A percentile compares a stretch with the other conserved stretches of the same genome.
Evolutionary conservation across 2,329 filamentous ascomycete species (phyloP).

Genomic region (Phoma sp.): DNA sequence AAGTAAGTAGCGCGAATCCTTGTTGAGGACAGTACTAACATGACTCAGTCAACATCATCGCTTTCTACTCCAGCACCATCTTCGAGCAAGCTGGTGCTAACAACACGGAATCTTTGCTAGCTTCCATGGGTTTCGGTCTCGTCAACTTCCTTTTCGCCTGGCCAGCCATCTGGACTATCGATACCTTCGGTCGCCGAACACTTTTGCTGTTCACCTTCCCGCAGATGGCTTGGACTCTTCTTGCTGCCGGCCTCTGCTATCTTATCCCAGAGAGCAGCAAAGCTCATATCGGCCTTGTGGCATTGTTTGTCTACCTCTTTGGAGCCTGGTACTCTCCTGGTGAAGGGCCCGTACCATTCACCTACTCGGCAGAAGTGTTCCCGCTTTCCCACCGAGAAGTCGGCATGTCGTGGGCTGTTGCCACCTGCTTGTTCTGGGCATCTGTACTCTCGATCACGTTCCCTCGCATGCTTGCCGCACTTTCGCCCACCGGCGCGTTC

Average conservation of each 20-base stretch:
- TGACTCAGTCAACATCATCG: constrained; percentile 50
- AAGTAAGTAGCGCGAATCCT: constrained; percentile 8
- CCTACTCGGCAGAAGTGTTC: constrained; percentile 71
- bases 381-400: constrained; percentile 67
- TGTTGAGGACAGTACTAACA: not conserved
- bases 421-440: constrained; percentile 51
- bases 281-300: constrained; percentile 56
- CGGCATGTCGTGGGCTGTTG: constrained; percentile 51
- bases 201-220: constrained; percentile 57
- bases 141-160: constrained; percentile 65
- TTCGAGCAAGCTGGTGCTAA: constrained; percentile 54
- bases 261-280: constrained; percentile 50
- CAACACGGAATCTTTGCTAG: constrained; percentile 51
- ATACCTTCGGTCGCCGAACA: constrained; percentile 57
- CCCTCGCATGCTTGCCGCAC: constrained; percentile 43
- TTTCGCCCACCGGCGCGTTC: constrained; percentile 48
- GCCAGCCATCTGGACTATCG: constrained; percentile 64
- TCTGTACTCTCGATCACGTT: constrained; percentile 49
- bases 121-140: constrained; percentile 62
- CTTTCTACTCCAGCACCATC: constrained; percentile 57
- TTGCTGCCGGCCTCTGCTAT: constrained; percentile 59
- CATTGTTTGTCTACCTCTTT: constrained; percentile 64
- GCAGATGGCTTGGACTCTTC: constrained; percentile 56
- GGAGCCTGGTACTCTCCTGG: constrained; percentile 52
- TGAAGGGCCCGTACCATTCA: constrained; percentile 64